These are phyloP conservation scores for Myrmaecium sp. DNA, from an alignment of 2,329 filamentous ascomycete species.

Conservation along the genomic window DNA sequence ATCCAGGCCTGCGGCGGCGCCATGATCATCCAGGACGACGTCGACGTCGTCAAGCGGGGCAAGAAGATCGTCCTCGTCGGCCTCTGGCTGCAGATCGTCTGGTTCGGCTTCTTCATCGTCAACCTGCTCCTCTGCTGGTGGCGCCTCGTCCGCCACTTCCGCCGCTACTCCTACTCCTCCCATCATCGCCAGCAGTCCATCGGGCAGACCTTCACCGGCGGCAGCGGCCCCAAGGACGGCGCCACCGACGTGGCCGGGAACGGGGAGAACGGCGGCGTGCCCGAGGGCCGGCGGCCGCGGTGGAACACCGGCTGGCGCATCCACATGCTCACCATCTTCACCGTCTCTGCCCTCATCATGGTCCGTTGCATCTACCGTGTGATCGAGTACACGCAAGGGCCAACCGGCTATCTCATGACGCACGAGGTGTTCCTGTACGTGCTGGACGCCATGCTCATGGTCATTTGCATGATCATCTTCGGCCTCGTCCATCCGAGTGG, in stretches of 20 bases:
- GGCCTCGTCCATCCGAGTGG: constrained; percentile 35
- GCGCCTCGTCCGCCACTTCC: no score
- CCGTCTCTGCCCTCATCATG: constrained; percentile 20
- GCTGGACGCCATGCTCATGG: constrained; percentile 33
- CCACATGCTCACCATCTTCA: constrained; percentile 27
- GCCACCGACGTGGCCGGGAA: no score
- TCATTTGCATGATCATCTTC: constrained; percentile 31
- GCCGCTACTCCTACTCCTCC: no score
- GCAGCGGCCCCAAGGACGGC: no score
- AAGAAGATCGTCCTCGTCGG: constrained; percentile 30
- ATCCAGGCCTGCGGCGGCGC: constrained; percentile 28
- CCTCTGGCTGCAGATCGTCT: constrained; percentile 31
- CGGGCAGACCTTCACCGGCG: no score
- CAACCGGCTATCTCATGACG: constrained; percentile 32
- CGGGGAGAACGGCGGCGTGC: no score
- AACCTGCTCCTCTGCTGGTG: no score
- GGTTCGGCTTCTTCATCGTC: constrained; percentile 33
- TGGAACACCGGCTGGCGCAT: no score
- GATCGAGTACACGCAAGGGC: constrained; percentile 35
- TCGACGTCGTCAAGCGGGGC: constrained; percentile 17
- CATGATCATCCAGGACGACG: constrained; percentile 21
- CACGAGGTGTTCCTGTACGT: constrained; percentile 38
- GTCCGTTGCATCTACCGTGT: constrained; percentile 37
- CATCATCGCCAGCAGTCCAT: no score
- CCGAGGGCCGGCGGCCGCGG: constrained; percentile 5